Evolutionary conservation across 2,329 filamentous ascomycete species (phyloP), one percentile per base, ranked within the genome.

Genomic region (Alternaria atra): DNA sequence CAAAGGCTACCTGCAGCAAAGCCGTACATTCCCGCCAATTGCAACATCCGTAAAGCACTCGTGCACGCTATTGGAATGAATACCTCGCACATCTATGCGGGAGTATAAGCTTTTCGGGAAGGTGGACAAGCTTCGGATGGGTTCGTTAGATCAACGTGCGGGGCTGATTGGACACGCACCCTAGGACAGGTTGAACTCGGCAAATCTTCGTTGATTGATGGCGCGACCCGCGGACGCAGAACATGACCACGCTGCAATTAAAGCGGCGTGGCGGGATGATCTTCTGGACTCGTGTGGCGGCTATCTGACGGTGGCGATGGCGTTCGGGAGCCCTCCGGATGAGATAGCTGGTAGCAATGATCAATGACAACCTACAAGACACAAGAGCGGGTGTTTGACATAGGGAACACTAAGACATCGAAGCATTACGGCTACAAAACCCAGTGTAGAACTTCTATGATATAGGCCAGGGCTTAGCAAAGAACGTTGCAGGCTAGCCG

Each of bases 71-170:
- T 34, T 39, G 30, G 42, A 48, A 39, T 10, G 32, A 40, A 53
- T 15, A 30, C 20, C 35, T 47, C 23, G 39, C 37, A 20, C 6
- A 25, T 43, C 40, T 39, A 48, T 48, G 30, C 44, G 27, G 25
- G 23, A 43, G 43, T 39, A 47, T 60, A 68, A 69, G 65, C 67
- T 66, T 68, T 67, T 69, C 51, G 55, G 65, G 63, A 68, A 67
- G 67, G 63, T 64, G 57, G 52, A 55, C 55, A 69, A 69, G 65
- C 66, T 67, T 66, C 42, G 30, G 17, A 44, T 52, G 44, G 57
- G 13, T 54, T 40, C 44, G 32, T 39, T 40, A 12, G 13, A 8
- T 55, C 27, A 60, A 58, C 66, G 64, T 69, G 64, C 62, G 55
- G 35, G 48, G 42, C 53, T 64, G 65, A 69, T 69, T 68, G 67